phyloP scores from a whole-genome alignment of 2,329 filamentous ascomycete genomes.

The Coniochaeta sp. region DNA sequence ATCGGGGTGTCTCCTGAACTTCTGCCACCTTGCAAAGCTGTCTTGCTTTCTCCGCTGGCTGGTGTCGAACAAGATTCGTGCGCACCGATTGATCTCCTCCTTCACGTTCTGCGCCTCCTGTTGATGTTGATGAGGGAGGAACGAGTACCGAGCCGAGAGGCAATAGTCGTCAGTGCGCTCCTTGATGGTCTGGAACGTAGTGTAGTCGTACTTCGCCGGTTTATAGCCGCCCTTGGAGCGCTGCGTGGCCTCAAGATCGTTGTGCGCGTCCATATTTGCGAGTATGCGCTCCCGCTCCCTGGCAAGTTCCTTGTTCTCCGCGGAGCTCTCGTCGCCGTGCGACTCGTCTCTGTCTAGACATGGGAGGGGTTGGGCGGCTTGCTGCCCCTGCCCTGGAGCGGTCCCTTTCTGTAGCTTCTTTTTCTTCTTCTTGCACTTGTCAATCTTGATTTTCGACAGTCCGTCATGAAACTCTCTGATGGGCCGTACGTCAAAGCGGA shows the following conservation, averaged over 20 bases:
- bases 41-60: background rate
- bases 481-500: conserved; percentile 2
- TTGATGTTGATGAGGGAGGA: background rate
- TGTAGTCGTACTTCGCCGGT: background rate
- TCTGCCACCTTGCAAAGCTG: background rate
- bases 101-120: conserved; percentile 1
- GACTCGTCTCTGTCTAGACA: background rate
- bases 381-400: background rate
- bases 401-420: background rate
- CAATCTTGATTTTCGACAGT: background rate
- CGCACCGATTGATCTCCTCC: background rate
- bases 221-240: conserved; percentile 1
- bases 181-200: conserved; percentile 1
- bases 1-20: background rate
- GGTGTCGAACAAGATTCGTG: background rate
- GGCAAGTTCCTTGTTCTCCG: background rate
- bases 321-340: background rate
- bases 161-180: background rate
- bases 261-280: background rate
- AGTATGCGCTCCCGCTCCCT: background rate
- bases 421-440: background rate
- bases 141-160: background rate
- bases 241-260: conserved; percentile 5
- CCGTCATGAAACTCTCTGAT: background rate
- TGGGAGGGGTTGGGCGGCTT: background rate